Base-by-base conservation (phyloP, 2,329 filamentous ascomycete species). In the Clonostachys rosea region DNA sequence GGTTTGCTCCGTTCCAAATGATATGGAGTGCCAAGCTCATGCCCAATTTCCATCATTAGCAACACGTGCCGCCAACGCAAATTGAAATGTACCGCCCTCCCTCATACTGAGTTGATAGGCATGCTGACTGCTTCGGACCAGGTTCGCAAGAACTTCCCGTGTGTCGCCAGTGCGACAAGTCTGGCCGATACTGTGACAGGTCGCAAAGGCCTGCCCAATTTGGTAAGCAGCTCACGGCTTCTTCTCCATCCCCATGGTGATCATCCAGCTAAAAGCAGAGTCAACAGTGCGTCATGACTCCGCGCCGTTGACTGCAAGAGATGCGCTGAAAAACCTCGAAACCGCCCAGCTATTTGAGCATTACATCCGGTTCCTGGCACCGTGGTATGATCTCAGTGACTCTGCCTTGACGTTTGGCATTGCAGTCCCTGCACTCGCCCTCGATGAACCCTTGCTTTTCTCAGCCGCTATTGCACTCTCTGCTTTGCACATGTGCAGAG, bases 351-450 rank as follows among this genome's bases (percentile, higher is more conserved):
- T 69, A 13, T 73, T 73, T 41, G 59, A 64, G 40, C 62, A 66
- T 46, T 75, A 75, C 51, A 63, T 66, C 9, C 49, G 52, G 2
- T 47, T 56, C 36, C 55, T 75, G 16, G 70, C 73, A 2, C 55
- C 59, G 3, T 76, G 73, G 73, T 76, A 75, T 52, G 71, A 76
- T 44, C 62, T 76, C 8, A 71, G 68, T 42, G 72, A 76, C 47
- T 47, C 57, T 1, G 45, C 53, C 3, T 57, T 54, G 1, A 52
- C 58, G 5, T 76, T 76, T 34, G 58, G 54, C 6, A 61, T 54
- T 5, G 39, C 55, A 1, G 63, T 75, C 1, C 65, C 71, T 1
- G 45, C 51, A 6, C 48, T 61, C 9, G 67, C 72, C 1, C 55
- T 73, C 10, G 58, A 66, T 2, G 67, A 64, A 35, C 56, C 68